phyloP scores from a whole-genome alignment of 2,329 filamentous ascomycete species.

The Botrytis byssoidea region DNA sequence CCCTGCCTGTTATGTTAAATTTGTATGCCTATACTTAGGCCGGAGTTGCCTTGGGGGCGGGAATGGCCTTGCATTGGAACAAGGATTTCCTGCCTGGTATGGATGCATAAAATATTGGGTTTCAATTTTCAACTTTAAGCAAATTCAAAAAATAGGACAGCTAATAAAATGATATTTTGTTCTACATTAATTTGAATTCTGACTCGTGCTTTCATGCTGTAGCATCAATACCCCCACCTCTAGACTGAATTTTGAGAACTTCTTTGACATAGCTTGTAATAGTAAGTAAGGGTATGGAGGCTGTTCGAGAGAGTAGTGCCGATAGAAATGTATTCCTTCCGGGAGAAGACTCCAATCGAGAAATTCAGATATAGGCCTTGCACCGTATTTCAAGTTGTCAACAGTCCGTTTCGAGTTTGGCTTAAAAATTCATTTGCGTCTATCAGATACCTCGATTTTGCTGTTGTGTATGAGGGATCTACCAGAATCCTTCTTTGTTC shows the following conservation, averaged over 20 bases:
- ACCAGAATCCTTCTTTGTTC: background rate
- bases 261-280: background rate
- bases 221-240: too few relatives aligned
- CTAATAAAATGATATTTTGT: background rate
- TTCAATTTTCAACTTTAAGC: background rate
- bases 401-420: background rate
- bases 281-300: background rate
- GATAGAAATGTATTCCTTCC: background rate
- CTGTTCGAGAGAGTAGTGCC: background rate
- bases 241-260: background rate
- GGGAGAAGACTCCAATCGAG: background rate
- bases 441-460: background rate
- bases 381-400: background rate
- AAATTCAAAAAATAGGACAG: background rate
- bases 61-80: conserved; percentile 9
- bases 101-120: background rate
- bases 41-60: conserved; percentile 15
- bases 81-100: conserved; percentile 14
- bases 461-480: background rate
- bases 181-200: background rate
- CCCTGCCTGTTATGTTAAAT: conserved; percentile 5
- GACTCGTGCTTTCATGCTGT: background rate
- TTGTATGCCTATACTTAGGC: conserved; percentile 11
- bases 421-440: background rate
- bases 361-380: background rate